Evolutionary conservation across 495 filamentous ascomycete species (phyloP), one percentile per base, ranked within the genome.

Genomic region (Aspergillus coremiiformis): DNA sequence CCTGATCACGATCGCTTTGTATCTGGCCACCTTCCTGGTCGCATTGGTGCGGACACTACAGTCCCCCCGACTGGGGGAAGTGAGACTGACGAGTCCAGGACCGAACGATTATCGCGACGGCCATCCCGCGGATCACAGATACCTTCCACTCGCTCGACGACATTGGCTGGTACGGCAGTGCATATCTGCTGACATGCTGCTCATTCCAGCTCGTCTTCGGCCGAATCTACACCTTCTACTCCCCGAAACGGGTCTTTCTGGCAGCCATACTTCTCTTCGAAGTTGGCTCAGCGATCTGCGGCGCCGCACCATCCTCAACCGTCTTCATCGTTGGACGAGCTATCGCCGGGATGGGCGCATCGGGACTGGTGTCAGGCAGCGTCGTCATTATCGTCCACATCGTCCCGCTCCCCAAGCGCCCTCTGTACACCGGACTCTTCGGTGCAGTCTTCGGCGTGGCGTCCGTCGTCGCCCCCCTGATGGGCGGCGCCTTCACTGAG

Each of bases 251-350:
- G 52, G 56, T 66, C 5, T 80, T 71, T 20, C 46, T 53, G 2
- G 41, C 15, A 1, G 30, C 46, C 55, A 11, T 61, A 1, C 20
- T 59, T 7, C 8, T 84, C 24, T 94, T 95, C 65, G 89, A 91
- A 54, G 27, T 89, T 19, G 84, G 83, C 17, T 85, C 80, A 35
- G 65, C 84, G 26, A 69, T 94, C 44, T 93, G 87, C 63, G 89
- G 78, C 39, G 80, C 79, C 0, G 84, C 90, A 3, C 81, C 85
- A 0, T 84, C 68, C 29, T 89, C 84, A 6, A 66, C 74, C 1
- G 80, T 79, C 21, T 74, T 95, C 24, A 92, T 94, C 56, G 63
- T 89, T 51, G 90, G 89, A 5, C 80, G 90, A 20, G 86, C 87
- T 14, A 73, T 94, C 41, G 84, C 87, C 15, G 89, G 89, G 12